A percentile compares a stretch with the other conserved stretches of the same genome.
These are phyloP conservation scores for Terfezia claveryi DNA, from an alignment of 495 filamentous ascomycete species.

Conservation along the genomic window DNA sequence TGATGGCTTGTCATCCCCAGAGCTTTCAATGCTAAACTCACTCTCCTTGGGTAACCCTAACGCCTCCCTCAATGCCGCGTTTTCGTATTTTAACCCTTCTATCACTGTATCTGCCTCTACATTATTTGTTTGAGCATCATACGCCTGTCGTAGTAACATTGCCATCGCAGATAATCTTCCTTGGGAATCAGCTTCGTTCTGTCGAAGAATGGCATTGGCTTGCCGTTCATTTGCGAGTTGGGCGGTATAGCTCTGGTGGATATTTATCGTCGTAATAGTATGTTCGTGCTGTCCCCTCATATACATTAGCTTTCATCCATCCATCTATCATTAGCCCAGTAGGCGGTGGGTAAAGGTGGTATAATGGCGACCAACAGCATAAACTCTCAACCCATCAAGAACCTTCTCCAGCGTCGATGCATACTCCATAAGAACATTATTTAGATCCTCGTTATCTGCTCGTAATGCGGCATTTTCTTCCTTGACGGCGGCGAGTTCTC, in stretches of 20 bases:
- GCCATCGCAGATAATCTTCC: constrained; percentile 12
- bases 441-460: constrained; percentile 17
- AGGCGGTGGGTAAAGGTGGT: background rate
- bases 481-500: constrained; percentile 14
- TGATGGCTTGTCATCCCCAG: too few relatives aligned
- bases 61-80: constrained; percentile 13
- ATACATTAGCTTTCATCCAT: background rate
- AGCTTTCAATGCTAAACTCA: too few relatives aligned
- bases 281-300: constrained; percentile 14
- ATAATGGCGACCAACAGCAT: constrained; percentile 9
- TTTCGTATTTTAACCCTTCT: constrained; percentile 16
- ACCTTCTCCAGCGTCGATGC: constrained; percentile 19
- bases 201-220: constrained; percentile 13
- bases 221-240: constrained; percentile 14
- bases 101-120: constrained; percentile 16
- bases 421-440: constrained; percentile 13
- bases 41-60: constrained; percentile 13
- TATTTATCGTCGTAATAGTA: constrained; percentile 18
- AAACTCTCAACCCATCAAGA: constrained; percentile 16
- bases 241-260: constrained; percentile 19
- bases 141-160: constrained; percentile 14
- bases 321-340: background rate
- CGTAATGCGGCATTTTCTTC: constrained; percentile 16
- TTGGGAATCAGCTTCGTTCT: constrained; percentile 15
- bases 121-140: constrained; percentile 7